Conservation (phyloP, 768 basidiomycete species). For the Pulveroboletus sp. region DNA sequence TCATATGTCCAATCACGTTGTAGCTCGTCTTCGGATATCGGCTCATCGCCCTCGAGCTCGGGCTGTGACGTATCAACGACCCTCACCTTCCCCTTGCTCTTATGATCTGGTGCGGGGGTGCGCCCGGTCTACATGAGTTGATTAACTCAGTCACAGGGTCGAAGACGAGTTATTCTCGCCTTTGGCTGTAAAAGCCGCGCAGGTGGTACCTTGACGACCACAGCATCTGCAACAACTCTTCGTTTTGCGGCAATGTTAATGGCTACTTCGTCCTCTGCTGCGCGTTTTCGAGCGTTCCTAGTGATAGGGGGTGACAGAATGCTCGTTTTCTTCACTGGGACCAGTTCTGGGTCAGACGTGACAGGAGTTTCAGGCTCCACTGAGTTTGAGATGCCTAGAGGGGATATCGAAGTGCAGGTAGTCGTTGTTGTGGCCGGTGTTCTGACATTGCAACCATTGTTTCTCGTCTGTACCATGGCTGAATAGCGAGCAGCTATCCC, state of each 20-base stretch:
- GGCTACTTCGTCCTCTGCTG: conserved; percentile 34
- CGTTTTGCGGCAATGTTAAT: conserved; percentile 25
- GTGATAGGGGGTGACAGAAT: not conserved
- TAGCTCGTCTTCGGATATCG: conserved; percentile 33
- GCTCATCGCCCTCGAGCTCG: conserved; percentile 28
- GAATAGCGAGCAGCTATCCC: not conserved
- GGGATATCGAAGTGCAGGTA: conserved; percentile 40
- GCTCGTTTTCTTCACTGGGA: not conserved
- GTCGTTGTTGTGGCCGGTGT: conserved; percentile 29
- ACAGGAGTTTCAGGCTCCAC: conserved; percentile 47
- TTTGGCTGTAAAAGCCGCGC: conserved; percentile 16
- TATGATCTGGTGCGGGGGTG: conserved; percentile 5
- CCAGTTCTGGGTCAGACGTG: conserved; percentile 40
- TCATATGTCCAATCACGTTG: conserved; percentile 39
- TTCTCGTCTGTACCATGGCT: conserved; percentile 25
- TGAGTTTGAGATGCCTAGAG: conserved; percentile 45
- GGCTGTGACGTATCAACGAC: conserved; percentile 14
- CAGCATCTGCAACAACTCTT: conserved; percentile 30
- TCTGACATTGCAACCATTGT: conserved; percentile 6
- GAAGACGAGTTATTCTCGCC: conserved; percentile 18
- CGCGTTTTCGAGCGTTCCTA: conserved; percentile 25
- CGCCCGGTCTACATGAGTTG: conserved; percentile 8
- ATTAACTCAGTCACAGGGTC: conserved; percentile 14
- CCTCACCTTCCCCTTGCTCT: conserved; percentile 29
- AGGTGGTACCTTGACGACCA: conserved; percentile 18